Base-by-base conservation (phyloP, 306 rosid species). In the Parietaria judaica region DNA sequence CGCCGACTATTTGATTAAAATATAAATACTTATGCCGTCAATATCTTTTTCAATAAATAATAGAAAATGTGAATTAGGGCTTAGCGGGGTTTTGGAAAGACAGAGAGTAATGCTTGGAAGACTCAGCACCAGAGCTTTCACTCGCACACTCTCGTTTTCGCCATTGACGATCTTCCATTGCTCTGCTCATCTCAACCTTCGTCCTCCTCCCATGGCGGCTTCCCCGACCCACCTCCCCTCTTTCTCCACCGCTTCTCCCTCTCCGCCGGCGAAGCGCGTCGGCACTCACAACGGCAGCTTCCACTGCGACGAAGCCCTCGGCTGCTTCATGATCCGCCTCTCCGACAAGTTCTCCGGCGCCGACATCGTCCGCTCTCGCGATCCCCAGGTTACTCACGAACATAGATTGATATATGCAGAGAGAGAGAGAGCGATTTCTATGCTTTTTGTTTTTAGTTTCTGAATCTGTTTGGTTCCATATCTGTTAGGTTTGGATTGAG, bases 231-330 rank as follows among this genome's bases (percentile, higher is more conserved):
- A 55, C 13, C 15, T 34, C 34, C 63, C 66, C 34, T 56, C 69
- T 36, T 66, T 66, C 70, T 66, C 70, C 39, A 23, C 70, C 41
- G 54, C 41, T 6, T 66, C 70, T 66, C 51, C 68, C 8, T 17
- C 68, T 67, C 64, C 38, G 17, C 59, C 70, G 1, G 7, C 52
- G 43, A 92, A 76, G 90, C 95, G 86, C 70, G 94, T 88, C 2
- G 99, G 99, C 47, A 94, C 99, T 5, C 99, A 94, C 74, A 86
- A 94, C 17, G 99, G 99, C 6, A 80, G 87, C 81, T 94, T 94
- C 77, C 99, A 94, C 74, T 94, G 99, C 70, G 99, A 94, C 50
- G 97, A 94, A 74, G 99, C 99, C 45, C 95, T 94, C 60, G 99
- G 97, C 37, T 94, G 97, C 83, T 94, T 94, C 87, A 94, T 94